Evolutionary conservation across 148 eudicot species (phyloP), one percentile per base, ranked within the genome.

Genomic region (Amaranthus cruentus): DNA sequence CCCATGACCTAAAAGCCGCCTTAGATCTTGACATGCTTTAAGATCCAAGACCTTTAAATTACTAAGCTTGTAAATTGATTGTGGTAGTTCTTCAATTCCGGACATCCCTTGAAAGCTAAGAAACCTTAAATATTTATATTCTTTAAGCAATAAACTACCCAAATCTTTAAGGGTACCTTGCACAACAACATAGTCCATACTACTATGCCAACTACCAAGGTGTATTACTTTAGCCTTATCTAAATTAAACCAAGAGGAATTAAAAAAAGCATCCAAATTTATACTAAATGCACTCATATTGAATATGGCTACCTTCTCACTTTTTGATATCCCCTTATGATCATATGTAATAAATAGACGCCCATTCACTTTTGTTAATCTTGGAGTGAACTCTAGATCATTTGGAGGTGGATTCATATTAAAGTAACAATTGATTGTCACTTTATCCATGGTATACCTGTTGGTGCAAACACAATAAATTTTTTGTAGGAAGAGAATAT

Each of bases 71-170:
- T 47, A 52, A 59, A 75, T 18, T 28, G 78, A 68, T 28, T 58
- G 56, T 38, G 78, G 72, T 8, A 75, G 66, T 15, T 68, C 57
- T 18, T 18, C 49, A 6, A 75, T 43, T 48, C 46, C 28, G 8
- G 66, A 60, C 21, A 68, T n/a, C 14, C 78, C 78, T 51, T 68
- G 78, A 48, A 75, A 46, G 66, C 72, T 75, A 13, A 75, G 71
- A 68, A 75, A 56, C 15, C 78, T 58, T 48, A 75, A 56, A 18
- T 75, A 47, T 21, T 76, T 69, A 76, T 13, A 51, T 51, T 43
- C 47, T 55, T 18, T 21, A 62, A 7, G 9, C 50, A 68, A 18
- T 57, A 21, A 9, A 76, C 61, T 53, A 59, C 54, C 64, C 52
- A 60, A 6, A 57, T 62, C 1, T 15, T 59, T 10, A 59, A n/a